Conservation (phyloP, 495 filamentous ascomycete genomes). For the Talaromyces borbonicus region DNA sequence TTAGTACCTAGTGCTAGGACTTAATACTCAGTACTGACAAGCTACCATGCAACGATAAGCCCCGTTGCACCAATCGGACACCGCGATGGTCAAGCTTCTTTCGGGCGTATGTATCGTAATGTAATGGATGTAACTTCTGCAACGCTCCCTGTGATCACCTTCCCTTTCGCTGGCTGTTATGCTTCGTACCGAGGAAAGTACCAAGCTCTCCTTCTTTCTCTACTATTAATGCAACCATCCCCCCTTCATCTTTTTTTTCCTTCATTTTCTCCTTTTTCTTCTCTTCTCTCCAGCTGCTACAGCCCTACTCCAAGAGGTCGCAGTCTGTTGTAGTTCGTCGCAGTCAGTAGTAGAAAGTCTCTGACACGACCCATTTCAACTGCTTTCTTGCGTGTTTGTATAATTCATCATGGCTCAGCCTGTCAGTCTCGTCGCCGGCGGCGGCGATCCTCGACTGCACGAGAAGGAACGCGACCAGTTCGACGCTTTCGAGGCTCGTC, state of each 20-base stretch:
- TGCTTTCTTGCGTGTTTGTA: neutral
- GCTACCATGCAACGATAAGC: neutral
- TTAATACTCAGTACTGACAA: too few relatives aligned
- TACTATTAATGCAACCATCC: neutral
- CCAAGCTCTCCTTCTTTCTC: too few relatives aligned
- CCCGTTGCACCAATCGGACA: neutral
- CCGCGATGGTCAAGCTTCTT: neutral
- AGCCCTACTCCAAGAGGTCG: neutral
- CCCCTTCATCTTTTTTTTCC: neutral
- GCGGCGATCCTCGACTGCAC: conserved; percentile 15
- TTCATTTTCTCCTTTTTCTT: neutral
- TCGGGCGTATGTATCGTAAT: too few relatives aligned
- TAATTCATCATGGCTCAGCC: conserved; percentile 5
- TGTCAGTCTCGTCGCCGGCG: conserved; percentile 5
- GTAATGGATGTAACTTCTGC: too few relatives aligned
- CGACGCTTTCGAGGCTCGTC: conserved; percentile 4
- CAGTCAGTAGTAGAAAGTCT: neutral
- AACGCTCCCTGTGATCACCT: neutral
- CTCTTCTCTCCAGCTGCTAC: neutral
- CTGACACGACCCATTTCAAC: neutral
- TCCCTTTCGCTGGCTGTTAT: too few relatives aligned
- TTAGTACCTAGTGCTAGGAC: too few relatives aligned
- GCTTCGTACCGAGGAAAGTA: too few relatives aligned
- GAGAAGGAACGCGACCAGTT: conserved; percentile 11
- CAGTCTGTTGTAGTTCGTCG: too few relatives aligned